Conservation (phyloP, 306 rosid genomes). For the Vicia villosa region DNA sequence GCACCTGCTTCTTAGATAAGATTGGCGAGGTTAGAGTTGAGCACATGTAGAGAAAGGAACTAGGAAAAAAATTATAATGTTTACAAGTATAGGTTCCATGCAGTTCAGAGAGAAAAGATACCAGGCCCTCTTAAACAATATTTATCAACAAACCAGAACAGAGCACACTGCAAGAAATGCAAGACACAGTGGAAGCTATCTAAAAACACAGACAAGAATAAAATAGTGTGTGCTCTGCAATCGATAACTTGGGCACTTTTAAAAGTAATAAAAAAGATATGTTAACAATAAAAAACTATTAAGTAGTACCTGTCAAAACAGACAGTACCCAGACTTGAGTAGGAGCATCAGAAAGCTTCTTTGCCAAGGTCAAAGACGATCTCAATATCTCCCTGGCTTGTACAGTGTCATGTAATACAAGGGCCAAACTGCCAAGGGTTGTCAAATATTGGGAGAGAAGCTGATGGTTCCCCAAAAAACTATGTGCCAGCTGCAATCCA, state of each 20-base stretch:
- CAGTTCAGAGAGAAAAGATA: background rate
- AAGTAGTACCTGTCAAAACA: conserved; percentile 73
- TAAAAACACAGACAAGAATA: conserved; percentile 20
- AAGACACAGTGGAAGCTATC: conserved; percentile 15
- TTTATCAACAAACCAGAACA: background rate
- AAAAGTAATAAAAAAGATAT: conserved; percentile 15
- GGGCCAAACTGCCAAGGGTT: conserved; percentile 92
- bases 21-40: background rate
- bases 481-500: conserved; percentile 93
- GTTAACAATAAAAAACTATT: conserved; percentile 15
- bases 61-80: background rate
- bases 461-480: conserved; percentile 92
- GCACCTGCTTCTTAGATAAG: background rate
- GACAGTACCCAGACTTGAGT: conserved; percentile 97
- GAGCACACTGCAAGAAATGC: conserved; percentile 8
- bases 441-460: conserved; percentile 94
- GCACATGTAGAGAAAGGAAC: background rate
- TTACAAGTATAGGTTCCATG: background rate
- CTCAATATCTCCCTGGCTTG: conserved; percentile 97
- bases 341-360: conserved; percentile 92
- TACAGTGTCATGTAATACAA: conserved; percentile 74
- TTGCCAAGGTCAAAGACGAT: conserved; percentile 94
- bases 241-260: background rate
- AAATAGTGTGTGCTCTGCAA: background rate
- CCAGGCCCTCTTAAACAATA: background rate